Percentiles rank a stretch among this genome's conserved stretches.
These are phyloP conservation scores for Dryas alaskensis DNA, from an alignment of 306 rosid species.

Conservation along the genomic window DNA sequence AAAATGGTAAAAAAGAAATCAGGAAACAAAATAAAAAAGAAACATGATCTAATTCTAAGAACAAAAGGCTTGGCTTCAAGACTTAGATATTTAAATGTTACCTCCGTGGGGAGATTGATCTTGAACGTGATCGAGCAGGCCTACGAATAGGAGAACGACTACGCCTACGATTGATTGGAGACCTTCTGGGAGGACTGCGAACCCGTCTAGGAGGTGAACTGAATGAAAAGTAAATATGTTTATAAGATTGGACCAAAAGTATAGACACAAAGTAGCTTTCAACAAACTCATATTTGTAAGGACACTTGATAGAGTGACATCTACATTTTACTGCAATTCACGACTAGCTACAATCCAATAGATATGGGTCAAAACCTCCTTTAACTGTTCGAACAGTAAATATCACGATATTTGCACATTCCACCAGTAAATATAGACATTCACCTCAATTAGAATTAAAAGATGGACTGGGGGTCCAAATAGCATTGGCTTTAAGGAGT, in stretches of 20 bases:
- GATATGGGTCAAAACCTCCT: not conserved
- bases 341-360: not conserved
- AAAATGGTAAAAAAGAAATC: not conserved
- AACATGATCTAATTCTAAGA: not conserved
- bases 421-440: not conserved
- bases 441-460: not conserved
- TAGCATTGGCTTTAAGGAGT: not conserved
- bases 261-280: not conserved
- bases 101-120: slow-evolving; percentile 94
- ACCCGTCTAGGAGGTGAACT: slow-evolving; percentile 84
- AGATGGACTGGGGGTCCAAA: too few species aligned
- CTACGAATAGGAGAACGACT: slow-evolving; percentile 90
- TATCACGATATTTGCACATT: not conserved
- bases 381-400: not conserved
- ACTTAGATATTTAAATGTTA: slow-evolving; percentile 23
- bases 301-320: not conserved
- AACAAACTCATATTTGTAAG: not conserved
- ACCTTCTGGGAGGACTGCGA: slow-evolving; percentile 97
- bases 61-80: not conserved
- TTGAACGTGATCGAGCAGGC: slow-evolving; percentile 75
- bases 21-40: not conserved
- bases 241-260: not conserved
- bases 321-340: not conserved
- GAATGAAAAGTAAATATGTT: slow-evolving; percentile 20
- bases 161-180: slow-evolving; percentile 80